These are phyloP conservation scores for Cladosporium sp. DNA, from an alignment of 2,329 filamentous ascomycete species.

Conservation along the genomic window DNA sequence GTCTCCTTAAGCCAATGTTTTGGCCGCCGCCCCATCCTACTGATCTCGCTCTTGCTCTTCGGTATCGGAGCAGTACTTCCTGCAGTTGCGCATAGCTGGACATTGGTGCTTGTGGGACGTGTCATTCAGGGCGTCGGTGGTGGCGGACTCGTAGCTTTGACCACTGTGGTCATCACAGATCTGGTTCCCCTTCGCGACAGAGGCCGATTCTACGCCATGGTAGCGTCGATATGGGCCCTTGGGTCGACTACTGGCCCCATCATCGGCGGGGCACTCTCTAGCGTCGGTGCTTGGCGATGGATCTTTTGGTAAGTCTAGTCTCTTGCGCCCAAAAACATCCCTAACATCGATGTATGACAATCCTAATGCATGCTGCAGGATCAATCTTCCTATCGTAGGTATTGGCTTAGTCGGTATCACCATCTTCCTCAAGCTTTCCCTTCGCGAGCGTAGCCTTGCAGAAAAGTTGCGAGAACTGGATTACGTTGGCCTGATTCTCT, in stretches of 20 bases:
- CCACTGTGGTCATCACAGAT: conserved; percentile 41
- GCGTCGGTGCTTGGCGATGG: neutral
- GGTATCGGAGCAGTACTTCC: conserved; percentile 42
- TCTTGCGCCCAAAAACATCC: too few species aligned
- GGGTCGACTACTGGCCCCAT: conserved; percentile 33
- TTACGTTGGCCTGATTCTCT: too few species aligned
- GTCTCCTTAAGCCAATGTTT: conserved; percentile 45
- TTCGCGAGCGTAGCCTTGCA: too few species aligned
- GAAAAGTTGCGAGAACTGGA: too few species aligned
- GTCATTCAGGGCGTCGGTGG: conserved; percentile 45
- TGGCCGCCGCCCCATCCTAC: conserved; percentile 40
- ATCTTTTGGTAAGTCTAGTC: too few species aligned
- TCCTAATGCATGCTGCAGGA: too few species aligned
- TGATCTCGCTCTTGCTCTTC: conserved; percentile 27
- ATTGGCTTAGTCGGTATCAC: too few species aligned
- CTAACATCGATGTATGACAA: too few species aligned
- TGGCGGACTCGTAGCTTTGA: conserved; percentile 41
- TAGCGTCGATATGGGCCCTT: conserved; percentile 29
- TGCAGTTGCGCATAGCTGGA: conserved; percentile 34
- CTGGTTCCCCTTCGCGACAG: conserved; percentile 30
- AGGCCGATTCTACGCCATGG: conserved; percentile 21
- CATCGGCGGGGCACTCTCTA: conserved; percentile 27
- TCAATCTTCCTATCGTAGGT: too few species aligned
- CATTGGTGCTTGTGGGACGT: conserved; percentile 40
- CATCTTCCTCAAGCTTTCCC: too few species aligned